phyloP scores from a whole-genome alignment of 805 yeast species.

The Peterozyma xylosa region DNA sequence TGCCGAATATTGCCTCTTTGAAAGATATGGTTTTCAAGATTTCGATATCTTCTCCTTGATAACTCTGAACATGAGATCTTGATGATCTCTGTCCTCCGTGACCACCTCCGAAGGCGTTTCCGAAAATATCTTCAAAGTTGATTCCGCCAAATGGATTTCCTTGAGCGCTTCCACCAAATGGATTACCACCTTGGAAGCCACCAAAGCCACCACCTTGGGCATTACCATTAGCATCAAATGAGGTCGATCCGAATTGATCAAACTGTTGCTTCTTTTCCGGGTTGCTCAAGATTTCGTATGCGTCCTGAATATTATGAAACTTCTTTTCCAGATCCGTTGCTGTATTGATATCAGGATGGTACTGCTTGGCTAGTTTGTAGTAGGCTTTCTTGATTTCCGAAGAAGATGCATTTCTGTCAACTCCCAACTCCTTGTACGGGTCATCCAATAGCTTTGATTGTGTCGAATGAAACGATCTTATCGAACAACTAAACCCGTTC shows the following conservation, averaged over 20 bases:
- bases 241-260: slow-evolving; percentile 87
- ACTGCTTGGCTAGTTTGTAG: slow-evolving; percentile 86
- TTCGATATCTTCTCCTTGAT: slow-evolving; percentile 84
- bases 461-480: slow-evolving; percentile 36
- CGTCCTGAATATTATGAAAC: slow-evolving; percentile 90
- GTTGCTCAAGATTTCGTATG: slow-evolving; percentile 86
- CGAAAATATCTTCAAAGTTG: slow-evolving; percentile 59
- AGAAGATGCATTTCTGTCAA: slow-evolving; percentile 58
- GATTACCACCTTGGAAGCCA: slow-evolving; percentile 38
- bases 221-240: slow-evolving; percentile 58
- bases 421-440: slow-evolving; percentile 83
- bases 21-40: slow-evolving; percentile 66
- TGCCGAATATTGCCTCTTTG: slow-evolving; percentile 85
- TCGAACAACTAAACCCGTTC: too few species aligned
- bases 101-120: slow-evolving; percentile 38
- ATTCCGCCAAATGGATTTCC: slow-evolving; percentile 29
- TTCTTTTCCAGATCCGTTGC: slow-evolving; percentile 80
- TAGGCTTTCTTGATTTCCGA: slow-evolving; percentile 94
- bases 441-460: slow-evolving; percentile 34
- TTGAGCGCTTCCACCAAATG: slow-evolving; percentile 25
- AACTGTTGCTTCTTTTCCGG: slow-evolving; percentile 80
- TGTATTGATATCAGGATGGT: slow-evolving; percentile 95
- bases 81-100: slow-evolving; percentile 29
- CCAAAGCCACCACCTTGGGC: slow-evolving; percentile 38
- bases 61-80: slow-evolving; percentile 59